Percentiles rank a stretch among this genome's conserved stretches.
These are phyloP conservation scores for Taphrina flavorubra DNA, from an alignment of 1,139 yeast genomes.

Conservation along the genomic window DNA sequence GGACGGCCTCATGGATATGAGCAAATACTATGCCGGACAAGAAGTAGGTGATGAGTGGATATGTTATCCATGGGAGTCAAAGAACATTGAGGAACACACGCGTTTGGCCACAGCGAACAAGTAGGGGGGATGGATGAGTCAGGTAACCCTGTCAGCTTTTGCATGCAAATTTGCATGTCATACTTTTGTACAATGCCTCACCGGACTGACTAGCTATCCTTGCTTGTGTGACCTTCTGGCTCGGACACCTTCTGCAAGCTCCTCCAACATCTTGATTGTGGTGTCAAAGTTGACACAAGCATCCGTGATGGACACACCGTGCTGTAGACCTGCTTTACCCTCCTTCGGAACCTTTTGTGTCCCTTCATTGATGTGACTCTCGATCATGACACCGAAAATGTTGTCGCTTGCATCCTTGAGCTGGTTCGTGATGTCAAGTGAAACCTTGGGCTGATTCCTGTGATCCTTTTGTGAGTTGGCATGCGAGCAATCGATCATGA, in stretches of 20 bases:
- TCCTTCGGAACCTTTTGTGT: slow-evolving; percentile 83
- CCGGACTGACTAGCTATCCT: background rate
- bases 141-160: too few relatives aligned
- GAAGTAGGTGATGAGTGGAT: slow-evolving; percentile 93
- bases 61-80: slow-evolving; percentile 69
- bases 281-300: slow-evolving; percentile 92
- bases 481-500: slow-evolving; percentile 97
- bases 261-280: slow-evolving; percentile 73
- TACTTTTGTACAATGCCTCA: slow-evolving; percentile 1
- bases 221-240: slow-evolving; percentile 60
- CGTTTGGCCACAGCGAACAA: slow-evolving; percentile 24
- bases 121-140: background rate
- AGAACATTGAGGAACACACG: slow-evolving; percentile 36
- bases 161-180: background rate
- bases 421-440: slow-evolving; percentile 77
- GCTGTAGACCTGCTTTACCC: slow-evolving; percentile 67
- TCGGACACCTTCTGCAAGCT: slow-evolving; percentile 78
- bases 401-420: slow-evolving; percentile 68
- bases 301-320: slow-evolving; percentile 95
- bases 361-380: slow-evolving; percentile 87
- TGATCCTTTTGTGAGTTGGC: slow-evolving; percentile 92
- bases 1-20: slow-evolving; percentile 66
- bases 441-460: slow-evolving; percentile 93
- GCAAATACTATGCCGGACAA: slow-evolving; percentile 83
- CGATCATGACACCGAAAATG: slow-evolving; percentile 96